These are phyloP conservation scores for Exidia glandulosa DNA, from an alignment of 768 basidiomycete species.

Conservation along the genomic window DNA sequence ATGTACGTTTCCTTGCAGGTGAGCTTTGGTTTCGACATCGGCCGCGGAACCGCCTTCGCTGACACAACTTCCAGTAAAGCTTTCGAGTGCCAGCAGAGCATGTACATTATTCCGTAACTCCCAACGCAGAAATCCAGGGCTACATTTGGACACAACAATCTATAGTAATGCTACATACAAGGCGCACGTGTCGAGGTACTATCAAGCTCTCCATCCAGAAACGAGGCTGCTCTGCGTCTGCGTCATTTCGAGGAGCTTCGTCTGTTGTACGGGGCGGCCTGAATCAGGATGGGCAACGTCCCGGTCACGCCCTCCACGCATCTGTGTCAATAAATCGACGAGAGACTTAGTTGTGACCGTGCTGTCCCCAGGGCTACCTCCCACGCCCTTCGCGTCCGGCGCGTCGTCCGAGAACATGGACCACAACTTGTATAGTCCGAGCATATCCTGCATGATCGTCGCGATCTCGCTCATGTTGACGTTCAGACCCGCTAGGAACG, in stretches of 20 bases:
- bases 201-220: no score
- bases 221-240: no score
- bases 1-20: constrained; percentile 36
- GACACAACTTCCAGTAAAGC: no score
- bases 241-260: not conserved
- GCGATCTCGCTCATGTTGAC: constrained; percentile 74
- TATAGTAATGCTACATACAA: no score
- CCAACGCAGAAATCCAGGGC: no score
- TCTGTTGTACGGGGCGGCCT: constrained; percentile 29
- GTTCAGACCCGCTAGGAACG: constrained; percentile 78
- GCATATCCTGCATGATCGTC: constrained; percentile 82
- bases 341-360: constrained; percentile 25
- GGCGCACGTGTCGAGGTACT: no score
- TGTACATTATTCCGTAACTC: no score
- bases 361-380: constrained; percentile 1
- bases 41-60: no score
- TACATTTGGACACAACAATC: no score
- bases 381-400: constrained; percentile 10
- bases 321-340: constrained; percentile 43
- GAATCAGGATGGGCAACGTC: constrained; percentile 42
- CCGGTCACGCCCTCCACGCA: constrained; percentile 54
- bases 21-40: not conserved
- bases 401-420: constrained; percentile 66
- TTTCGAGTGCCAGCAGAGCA: no score
- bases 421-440: constrained; percentile 84